phyloP scores from a whole-genome alignment of 1,139 yeast genomes.

The Saccharomyces hybrid region DNA sequence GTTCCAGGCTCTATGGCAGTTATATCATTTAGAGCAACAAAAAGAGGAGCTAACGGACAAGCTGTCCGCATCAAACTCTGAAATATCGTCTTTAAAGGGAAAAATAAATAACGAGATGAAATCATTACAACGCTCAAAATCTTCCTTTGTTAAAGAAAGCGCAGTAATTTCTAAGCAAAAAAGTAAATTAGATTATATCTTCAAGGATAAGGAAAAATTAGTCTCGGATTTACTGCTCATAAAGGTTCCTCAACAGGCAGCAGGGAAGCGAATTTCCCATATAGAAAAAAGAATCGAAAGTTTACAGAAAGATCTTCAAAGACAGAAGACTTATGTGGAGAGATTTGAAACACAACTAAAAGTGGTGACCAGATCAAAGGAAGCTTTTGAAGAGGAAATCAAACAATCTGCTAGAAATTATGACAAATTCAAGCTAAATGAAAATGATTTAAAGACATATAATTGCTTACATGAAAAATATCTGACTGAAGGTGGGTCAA shows the following conservation, averaged over 20 bases:
- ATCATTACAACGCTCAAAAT: conserved; percentile 27
- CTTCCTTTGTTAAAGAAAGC: conserved; percentile 43
- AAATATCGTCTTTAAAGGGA: conserved; percentile 32
- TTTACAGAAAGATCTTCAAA: conserved; percentile 43
- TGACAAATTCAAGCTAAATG: conserved; percentile 37
- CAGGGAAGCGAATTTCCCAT: conserved; percentile 39
- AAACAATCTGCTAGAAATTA: conserved; percentile 25
- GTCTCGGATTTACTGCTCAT: conserved; percentile 52
- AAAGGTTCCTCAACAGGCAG: conserved; percentile 36
- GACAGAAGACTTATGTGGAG: conserved; percentile 43
- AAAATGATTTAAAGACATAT: conserved; percentile 53
- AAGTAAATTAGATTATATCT: conserved; percentile 36
- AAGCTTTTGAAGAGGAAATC: conserved; percentile 40
- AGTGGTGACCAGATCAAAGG: conserved; percentile 40
- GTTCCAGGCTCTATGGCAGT: conserved; percentile 52
- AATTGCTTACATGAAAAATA: conserved; percentile 52
- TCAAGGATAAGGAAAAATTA: conserved; percentile 42
- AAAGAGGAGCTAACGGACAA: conserved; percentile 33
- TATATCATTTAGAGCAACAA: conserved; percentile 56
- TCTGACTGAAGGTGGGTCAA: conserved; percentile 51
- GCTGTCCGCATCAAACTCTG: conserved; percentile 28
- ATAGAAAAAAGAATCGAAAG: conserved; percentile 48
- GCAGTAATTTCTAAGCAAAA: conserved; percentile 39
- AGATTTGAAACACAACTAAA: conserved; percentile 43
- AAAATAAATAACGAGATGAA: conserved; percentile 28